Evolutionary conservation across 2,329 filamentous ascomycete genomes (phyloP), one percentile per base, ranked within the genome.

Genomic region (Malbranchea cinnamomea): DNA sequence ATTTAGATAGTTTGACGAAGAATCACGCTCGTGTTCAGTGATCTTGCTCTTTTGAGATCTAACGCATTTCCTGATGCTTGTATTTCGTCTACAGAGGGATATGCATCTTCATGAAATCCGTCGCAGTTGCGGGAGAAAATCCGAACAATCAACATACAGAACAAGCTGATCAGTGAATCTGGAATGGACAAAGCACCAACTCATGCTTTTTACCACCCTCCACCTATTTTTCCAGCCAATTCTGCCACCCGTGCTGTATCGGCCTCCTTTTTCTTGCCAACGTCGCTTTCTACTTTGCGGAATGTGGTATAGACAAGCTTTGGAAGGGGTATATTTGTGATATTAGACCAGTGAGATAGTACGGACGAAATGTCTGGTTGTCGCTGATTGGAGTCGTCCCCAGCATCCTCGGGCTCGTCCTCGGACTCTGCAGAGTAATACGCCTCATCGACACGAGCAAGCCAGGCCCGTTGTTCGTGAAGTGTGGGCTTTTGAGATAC

Each of bases 261-360:
- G 10, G 50, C 43, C 5, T 39, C 45, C 40, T 65, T 62, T 39
- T 70, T 66, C 59, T 89, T 92, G 29, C 89, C 89, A 24, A 98
- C 83, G 51, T 95, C 83, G 58, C 87, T 94, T 45, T 94, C 76
- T 13, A 98, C 87, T 55, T 85, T 77, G 38, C 89, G 74, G 60
- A 82, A 98, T 30, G 74, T 91, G 34, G 89, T 98, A 53, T 78
- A 81, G 34, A 74, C 71, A 47, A 98, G 60, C 49, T 68, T 81
- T 37, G 75, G 70, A 46, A 79, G 57, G 15, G 70, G 65, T 40
- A 92, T 72, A 31, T 70, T 71, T 32, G 82, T 85, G 37, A 76
- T 59, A 14, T 60, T 49, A 11, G 76, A 68, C 89, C 89, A 98
- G 53, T 87, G 72, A 39, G 63, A 59, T 46, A 95, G 62, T 43